Evolutionary conservation across 495 filamentous ascomycete species (phyloP).

Genomic region (Penicillium manginii): DNA sequence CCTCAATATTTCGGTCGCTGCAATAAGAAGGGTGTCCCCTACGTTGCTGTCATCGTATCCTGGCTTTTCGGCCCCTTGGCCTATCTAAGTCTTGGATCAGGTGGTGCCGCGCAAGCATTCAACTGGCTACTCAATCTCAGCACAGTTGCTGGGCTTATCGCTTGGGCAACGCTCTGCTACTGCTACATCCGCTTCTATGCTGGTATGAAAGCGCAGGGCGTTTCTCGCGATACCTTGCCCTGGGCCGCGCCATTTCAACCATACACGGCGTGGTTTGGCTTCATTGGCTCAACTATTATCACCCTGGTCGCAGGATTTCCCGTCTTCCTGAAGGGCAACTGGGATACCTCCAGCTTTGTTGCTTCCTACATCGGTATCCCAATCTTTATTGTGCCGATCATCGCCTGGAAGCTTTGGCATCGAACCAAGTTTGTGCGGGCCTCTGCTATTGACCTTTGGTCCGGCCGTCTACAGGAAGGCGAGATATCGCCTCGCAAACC

Average conservation of each 20-base stretch:
- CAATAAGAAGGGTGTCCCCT: slow-evolving; percentile 38
- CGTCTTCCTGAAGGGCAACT: slow-evolving; percentile 42
- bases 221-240: slow-evolving; percentile 58
- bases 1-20: slow-evolving; percentile 39
- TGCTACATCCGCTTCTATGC: slow-evolving; percentile 66
- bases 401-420: slow-evolving; percentile 62
- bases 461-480: slow-evolving; percentile 42
- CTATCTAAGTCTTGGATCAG: slow-evolving; percentile 45
- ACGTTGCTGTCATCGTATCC: slow-evolving; percentile 36
- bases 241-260: slow-evolving; percentile 65
- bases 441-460: slow-evolving; percentile 39
- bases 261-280: slow-evolving; percentile 61
- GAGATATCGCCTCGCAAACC: slow-evolving; percentile 30
- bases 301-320: slow-evolving; percentile 46
- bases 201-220: slow-evolving; percentile 61
- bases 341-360: slow-evolving; percentile 54
- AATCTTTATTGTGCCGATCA: slow-evolving; percentile 60
- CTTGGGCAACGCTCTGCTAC: slow-evolving; percentile 61
- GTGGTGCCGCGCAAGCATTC: slow-evolving; percentile 52
- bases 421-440: slow-evolving; percentile 47
- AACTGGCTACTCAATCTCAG: slow-evolving; percentile 64
- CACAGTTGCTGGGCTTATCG: slow-evolving; percentile 62
- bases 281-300: slow-evolving; percentile 58
- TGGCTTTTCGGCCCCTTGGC: slow-evolving; percentile 38
- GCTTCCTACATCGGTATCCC: slow-evolving; percentile 60